Base-by-base conservation (phyloP, 106 monocot genomes). In the Dendrobium officinale region DNA sequence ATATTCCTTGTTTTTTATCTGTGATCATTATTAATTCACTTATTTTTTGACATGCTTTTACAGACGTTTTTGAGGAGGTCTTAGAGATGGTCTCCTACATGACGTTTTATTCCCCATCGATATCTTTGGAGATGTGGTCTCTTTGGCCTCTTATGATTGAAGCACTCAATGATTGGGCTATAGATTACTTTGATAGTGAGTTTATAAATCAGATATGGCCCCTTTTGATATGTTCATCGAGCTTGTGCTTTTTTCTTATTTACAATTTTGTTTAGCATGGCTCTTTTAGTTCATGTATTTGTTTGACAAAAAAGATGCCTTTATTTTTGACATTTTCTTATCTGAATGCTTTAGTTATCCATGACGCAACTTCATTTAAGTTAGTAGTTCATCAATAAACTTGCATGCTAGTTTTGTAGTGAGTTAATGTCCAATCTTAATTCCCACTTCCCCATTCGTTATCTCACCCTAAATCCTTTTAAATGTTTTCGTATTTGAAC, bases 41-140 rank as follows among this genome's bases (percentile, higher is more conserved):
- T 70, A 70, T 37, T 29, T 7, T 43, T 74, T 74, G 41, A 18
- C 26, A 49, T 26, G 49, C 45, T 41, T 76, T 19, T 72, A 78
- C 95, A 99, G 99, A 99, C 83, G 99, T 99, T 85, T 93, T 88
- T 84, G 99, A 99, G 81, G 99, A 99, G 82, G 88, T 99, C 84
- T 82, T 99, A 83, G 99, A 99, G 85, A 93, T 99, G 77, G 91
- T 99, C 74, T 91, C 99, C 41, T 99, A 99, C 76, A 95, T 99
- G 93, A 99, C 99, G 73, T 99, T 95, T 82, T 95, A 84, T 87
- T 89, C 99, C 16, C 99, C 99, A 43, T 90, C 95, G 66, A 95
- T 99, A 73, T 99, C 99, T 20, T 76, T 95, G 85, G 95, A 99
- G 68, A 91, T 99, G 99, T 99, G 99, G 99, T 87, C 89, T 77